Evolutionary conservation across 106 monocot species (phyloP), one percentile per base, ranked within the genome.

Genomic region (Chionographis japonica): DNA sequence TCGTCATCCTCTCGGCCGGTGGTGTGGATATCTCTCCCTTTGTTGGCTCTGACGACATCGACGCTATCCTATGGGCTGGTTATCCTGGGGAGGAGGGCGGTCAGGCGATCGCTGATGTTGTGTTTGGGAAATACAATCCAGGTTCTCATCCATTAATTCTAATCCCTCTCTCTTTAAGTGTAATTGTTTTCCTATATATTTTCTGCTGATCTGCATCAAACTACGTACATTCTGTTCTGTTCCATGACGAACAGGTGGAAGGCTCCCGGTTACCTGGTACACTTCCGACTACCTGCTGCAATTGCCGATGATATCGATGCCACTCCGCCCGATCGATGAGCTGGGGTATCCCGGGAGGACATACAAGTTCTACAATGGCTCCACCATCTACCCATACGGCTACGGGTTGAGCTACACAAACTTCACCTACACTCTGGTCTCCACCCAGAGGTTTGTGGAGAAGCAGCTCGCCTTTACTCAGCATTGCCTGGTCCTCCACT

Each of bases 41-140:
- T 19, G 43, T 11, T n/a, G 11, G 52, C 5, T 66, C 66, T 11
- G 8, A 9, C n/a, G 12, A 67, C 27, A 38, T 72, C 6, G 68
- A 60, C 17, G 75, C 78, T 36, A 78, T 78, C 10, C 15, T 78
- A 17, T 78, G 78, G 78, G 78, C 67, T 14, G 72, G 78, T 15
- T 78, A 78, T 50, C 78, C 78, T 12, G 78, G 78, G 10, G 49
- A 41, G 10, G 71, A 70, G 20, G 77, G 77, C 13, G 77, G 77
- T 3, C 36, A 36, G 15, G 77, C 71, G 6, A 60, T 78, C n/a
- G 64, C 65, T 13, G 71, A 72, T 20, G 53, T 72, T 19, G 19
- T 78, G 37, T 78, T 67, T 42, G 78, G 78, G 3, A 36, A 16
- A 13, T 42, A 78, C 36, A 78, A 78, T 38, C 78, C 78, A 19